These are phyloP conservation scores for Aegle marmelos DNA, from an alignment of 345 rosid species.

Conservation along the genomic window DNA sequence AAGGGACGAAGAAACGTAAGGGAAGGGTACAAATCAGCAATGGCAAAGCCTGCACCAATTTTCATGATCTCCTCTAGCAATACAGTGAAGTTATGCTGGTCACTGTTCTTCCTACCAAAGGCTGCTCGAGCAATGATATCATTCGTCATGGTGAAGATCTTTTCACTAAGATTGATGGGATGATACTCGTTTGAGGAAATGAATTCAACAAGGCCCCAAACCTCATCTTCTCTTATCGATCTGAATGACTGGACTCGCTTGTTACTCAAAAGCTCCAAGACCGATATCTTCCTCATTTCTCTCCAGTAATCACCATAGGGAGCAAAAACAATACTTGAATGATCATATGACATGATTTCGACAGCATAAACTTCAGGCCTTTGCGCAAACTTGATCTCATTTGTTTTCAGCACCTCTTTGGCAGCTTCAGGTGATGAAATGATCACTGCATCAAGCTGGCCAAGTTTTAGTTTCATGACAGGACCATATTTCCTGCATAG, in stretches of 20 bases:
- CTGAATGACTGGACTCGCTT: background rate
- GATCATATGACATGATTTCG: slow-evolving; percentile 1
- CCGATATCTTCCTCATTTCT: background rate
- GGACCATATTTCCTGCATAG: no score
- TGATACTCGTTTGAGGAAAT: background rate
- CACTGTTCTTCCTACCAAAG: slow-evolving; percentile 9
- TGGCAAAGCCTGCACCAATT: slow-evolving; percentile 1
- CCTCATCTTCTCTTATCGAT: slow-evolving; percentile 12
- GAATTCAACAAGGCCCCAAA: slow-evolving; percentile 4
- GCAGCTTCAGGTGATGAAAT: slow-evolving; percentile 12
- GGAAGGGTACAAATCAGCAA: slow-evolving; percentile 16
- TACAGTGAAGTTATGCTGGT: background rate
- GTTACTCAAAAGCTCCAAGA: background rate
- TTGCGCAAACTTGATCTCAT: background rate
- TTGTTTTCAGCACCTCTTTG: slow-evolving; percentile 10
- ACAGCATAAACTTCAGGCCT: slow-evolving; percentile 11
- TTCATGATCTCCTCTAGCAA: background rate
- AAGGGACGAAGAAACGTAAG: slow-evolving; percentile 4
- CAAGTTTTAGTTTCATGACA: no score
- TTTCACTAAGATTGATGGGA: background rate
- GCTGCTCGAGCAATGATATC: background rate
- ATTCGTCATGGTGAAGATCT: background rate
- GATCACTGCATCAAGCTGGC: no score
- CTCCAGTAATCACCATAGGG: slow-evolving; percentile 6
- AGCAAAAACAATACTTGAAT: slow-evolving; percentile 2